Conservation (phyloP, 345 rosid genomes). For the Sisymbrium altissimum region DNA sequence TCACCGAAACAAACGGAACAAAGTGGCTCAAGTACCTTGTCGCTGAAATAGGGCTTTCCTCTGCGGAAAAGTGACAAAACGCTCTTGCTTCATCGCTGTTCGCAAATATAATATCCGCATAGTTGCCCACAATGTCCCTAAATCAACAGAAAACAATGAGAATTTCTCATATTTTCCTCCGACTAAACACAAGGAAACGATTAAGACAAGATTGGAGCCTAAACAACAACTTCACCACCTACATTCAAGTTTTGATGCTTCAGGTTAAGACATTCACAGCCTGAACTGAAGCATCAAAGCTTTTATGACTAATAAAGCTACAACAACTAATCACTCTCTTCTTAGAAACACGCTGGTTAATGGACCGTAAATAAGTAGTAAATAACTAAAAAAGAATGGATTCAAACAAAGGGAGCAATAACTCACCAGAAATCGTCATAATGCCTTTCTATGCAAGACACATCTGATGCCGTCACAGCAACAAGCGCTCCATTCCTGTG, state of each 20-base stretch:
- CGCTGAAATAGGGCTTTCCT: constrained; percentile 72
- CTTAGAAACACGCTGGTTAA: neutral
- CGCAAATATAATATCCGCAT: constrained; percentile 75
- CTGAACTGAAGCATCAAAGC: neutral
- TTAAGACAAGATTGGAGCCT: neutral
- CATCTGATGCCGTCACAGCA: constrained; percentile 93
- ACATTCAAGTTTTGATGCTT: neutral
- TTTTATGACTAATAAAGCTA: constrained; percentile 1
- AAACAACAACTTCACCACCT: neutral
- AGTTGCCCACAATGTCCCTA: constrained; percentile 90
- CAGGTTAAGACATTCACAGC: neutral
- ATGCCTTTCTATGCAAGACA: constrained; percentile 86
- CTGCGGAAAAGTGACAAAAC: constrained; percentile 63
- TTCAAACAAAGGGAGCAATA: neutral
- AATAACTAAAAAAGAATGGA: neutral
- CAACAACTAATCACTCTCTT: neutral
- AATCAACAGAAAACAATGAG: neutral
- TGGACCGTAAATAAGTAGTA: neutral
- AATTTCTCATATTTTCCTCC: neutral
- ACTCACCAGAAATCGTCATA: constrained; percentile 90
- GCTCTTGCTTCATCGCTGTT: constrained; percentile 91
- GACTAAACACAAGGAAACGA: neutral
- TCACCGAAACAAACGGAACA: constrained; percentile 81
- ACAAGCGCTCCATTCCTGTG: constrained; percentile 68
- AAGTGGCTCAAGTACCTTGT: constrained; percentile 89